Percentiles rank a stretch among this genome's conserved stretches.
Evolutionary conservation across 495 filamentous ascomycete genomes (phyloP).

Genomic region (Penicillium waksmanii): DNA sequence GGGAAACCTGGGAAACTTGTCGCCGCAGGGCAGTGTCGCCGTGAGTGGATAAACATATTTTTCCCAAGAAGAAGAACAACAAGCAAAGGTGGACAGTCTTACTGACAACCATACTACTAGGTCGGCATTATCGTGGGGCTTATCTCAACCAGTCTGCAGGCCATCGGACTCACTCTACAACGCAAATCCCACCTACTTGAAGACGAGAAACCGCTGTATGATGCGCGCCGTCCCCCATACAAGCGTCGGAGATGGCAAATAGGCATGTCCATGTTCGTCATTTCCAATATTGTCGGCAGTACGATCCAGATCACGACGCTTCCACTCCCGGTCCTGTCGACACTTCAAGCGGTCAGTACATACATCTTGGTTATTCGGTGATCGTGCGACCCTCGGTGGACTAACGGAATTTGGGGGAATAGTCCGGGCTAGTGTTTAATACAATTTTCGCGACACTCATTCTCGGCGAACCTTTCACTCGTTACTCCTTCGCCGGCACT

Average conservation of each 20-base stretch:
- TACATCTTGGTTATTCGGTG: neutral
- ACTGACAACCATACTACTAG: conserved; percentile 42
- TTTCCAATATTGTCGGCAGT: conserved; percentile 91
- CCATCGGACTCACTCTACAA: conserved; percentile 94
- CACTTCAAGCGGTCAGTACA: conserved; percentile 76
- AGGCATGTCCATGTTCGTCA: conserved; percentile 95
- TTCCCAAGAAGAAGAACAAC: neutral
- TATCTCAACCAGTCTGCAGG: conserved; percentile 90
- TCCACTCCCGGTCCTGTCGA: conserved; percentile 91
- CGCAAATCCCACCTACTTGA: conserved; percentile 98
- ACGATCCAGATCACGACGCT: conserved; percentile 97
- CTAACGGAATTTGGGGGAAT: neutral
- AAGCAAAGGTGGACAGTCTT: conserved; percentile 14
- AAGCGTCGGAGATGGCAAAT: conserved; percentile 93
- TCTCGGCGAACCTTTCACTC: conserved; percentile 90
- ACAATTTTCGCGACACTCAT: conserved; percentile 95
- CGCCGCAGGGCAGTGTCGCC: conserved; percentile 83
- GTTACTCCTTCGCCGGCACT: conserved; percentile 87
- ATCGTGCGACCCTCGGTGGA: neutral
- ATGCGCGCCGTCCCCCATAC: conserved; percentile 83
- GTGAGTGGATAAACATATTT: conserved; percentile 51
- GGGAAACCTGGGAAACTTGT: conserved; percentile 80
- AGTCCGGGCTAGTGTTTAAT: conserved; percentile 95
- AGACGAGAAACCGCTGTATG: conserved; percentile 84
- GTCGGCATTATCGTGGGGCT: conserved; percentile 93